Base-by-base conservation (phyloP, 2,329 filamentous ascomycete species). In the Aspergillus ochraceus region DNA sequence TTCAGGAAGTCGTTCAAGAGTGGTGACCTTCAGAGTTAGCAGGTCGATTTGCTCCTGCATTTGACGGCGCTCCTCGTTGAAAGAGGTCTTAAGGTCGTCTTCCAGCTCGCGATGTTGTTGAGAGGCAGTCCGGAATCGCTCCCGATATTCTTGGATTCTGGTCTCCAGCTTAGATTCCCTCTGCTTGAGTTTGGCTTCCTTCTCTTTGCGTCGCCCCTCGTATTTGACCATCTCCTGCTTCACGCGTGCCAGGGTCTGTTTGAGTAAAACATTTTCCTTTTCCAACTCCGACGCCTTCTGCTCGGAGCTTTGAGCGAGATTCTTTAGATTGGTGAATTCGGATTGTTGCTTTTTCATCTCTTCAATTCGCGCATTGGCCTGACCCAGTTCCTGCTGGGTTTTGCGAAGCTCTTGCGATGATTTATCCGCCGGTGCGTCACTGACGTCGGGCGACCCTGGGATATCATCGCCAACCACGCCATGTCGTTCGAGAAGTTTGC, bases 191-290 rank as follows among this genome's bases (percentile, higher is more conserved):
- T 70, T 77, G 8, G 70, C 70, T 65, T 80, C 78, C 55, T 78
- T 77, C 22, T 78, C 73, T 52, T 77, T 75, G 58, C 78, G 76
- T 24, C 77, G 71, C 20, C 71, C 74, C 58, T 79, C 77, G 49
- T 78, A 79, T 54, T 74, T 74, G 29, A 68, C 71, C 70, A 78
- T 78, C 54, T 78, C 76, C 54, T 74, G 71, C 63, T 79, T 80
- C 42, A 78, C 70, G 14, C 76, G 71, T 12, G 74, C 70, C 24
- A 80, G 66, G 9, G 69, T 76, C 49, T 74, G 71, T 58, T 80
- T 80, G 52, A 80, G 69, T 1, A 68, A 67, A 9, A 61, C 53
- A 52, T 80, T 80, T 55, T 80, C 78, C 56, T 72, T 74, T 56
- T 77, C 71, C 2, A 80, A 69, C 29, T 77, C 72, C 12, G 66